A percentile compares a stretch with the other conserved stretches of the same genome.
phyloP scores from a whole-genome alignment of 2,329 filamentous ascomycete genomes.

The Pseudogymnoascus verrucosus region DNA sequence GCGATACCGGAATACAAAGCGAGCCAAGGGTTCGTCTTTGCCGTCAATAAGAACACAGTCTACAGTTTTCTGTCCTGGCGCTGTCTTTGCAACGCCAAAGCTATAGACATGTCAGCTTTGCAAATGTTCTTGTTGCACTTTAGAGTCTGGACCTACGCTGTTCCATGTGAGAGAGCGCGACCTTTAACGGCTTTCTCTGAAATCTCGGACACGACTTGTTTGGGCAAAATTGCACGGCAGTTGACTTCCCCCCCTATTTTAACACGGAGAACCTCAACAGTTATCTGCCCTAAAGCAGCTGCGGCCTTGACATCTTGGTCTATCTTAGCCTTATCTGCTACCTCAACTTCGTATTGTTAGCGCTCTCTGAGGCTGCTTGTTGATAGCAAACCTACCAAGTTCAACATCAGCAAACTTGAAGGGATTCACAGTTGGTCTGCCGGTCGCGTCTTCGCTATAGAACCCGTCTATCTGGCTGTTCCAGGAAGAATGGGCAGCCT shows the following conservation, averaged over 20 bases:
- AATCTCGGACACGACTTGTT: not conserved
- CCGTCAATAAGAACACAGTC: conserved; percentile 15
- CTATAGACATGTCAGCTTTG: not conserved
- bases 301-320: not conserved
- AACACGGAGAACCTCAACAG: not conserved
- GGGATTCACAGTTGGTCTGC: not conserved
- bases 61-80: not conserved
- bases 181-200: not conserved
- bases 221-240: not conserved
- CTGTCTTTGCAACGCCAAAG: not conserved
- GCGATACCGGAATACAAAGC: conserved; percentile 23
- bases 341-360: not conserved
- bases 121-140: not conserved
- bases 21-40: conserved; percentile 14
- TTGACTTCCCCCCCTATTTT: not conserved
- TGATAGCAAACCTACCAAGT: not conserved
- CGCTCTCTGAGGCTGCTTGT: not conserved
- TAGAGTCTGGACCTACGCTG: not conserved
- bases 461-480: not conserved
- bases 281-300: conserved; percentile 12
- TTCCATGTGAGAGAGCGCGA: not conserved
- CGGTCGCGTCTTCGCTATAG: not conserved
- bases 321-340: not conserved
- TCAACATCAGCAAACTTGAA: not conserved
- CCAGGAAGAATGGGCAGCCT: not conserved